Evolutionary conservation across 768 basidiomycete species (phyloP).

Genomic region (Leccinum uliginosum): DNA sequence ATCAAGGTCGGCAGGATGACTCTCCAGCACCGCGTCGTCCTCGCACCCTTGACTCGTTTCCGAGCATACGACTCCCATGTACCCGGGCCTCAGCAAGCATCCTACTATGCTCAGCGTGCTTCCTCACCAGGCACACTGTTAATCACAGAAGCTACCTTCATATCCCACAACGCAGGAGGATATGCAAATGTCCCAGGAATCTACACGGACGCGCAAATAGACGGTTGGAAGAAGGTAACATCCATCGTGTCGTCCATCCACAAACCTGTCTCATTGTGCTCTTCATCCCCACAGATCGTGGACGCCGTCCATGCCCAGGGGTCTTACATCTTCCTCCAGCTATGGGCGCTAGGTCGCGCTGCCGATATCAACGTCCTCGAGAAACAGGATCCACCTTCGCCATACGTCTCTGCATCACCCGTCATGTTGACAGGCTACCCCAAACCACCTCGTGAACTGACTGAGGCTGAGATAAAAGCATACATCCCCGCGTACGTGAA

Average conservation of each 20-base stretch:
- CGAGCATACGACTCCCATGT: constrained; percentile 35
- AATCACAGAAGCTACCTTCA: not conserved
- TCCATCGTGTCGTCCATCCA: not conserved
- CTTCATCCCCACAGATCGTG: constrained; percentile 38
- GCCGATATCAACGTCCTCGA: constrained; percentile 33
- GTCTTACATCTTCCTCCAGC: constrained; percentile 15
- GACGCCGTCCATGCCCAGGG: constrained; percentile 52
- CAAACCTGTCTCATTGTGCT: not conserved
- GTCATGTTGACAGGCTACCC: constrained; percentile 19
- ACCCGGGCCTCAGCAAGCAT: constrained; percentile 32
- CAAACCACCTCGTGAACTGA: constrained; percentile 13
- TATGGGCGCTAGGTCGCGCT: constrained; percentile 54
- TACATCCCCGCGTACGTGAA: constrained; percentile 22
- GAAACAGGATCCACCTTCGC: constrained; percentile 26
- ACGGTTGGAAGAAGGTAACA: constrained; percentile 42
- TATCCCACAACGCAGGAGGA: not conserved
- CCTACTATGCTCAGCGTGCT: constrained; percentile 48
- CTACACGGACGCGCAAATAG: constrained; percentile 42
- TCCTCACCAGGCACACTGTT: constrained; percentile 38
- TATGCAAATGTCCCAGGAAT: not conserved
- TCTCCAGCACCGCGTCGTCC: constrained; percentile 47
- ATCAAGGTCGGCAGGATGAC: constrained; percentile 37
- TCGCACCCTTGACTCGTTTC: constrained; percentile 49
- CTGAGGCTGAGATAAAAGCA: constrained; percentile 29
- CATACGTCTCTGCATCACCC: constrained; percentile 32